Conservation (phyloP, 495 filamentous ascomycete genomes). For the Daldinia loculata region DNA sequence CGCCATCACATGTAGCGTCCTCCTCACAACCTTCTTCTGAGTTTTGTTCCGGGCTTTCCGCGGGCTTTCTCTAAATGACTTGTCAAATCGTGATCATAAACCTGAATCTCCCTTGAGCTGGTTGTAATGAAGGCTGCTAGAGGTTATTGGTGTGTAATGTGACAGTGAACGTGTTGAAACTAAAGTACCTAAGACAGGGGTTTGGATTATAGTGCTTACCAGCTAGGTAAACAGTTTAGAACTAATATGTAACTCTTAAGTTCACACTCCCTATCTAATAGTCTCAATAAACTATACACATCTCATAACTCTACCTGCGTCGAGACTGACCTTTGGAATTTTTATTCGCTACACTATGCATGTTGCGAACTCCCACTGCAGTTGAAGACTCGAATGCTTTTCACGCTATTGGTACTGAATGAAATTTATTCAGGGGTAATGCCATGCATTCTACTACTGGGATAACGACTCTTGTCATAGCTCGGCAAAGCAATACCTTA, state of each 20-base stretch:
- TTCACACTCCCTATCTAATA: background rate
- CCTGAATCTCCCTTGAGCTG: background rate
- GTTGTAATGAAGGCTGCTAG: background rate
- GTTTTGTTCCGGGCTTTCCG: background rate
- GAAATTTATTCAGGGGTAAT: background rate
- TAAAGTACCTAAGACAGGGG: background rate
- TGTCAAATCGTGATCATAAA: background rate
- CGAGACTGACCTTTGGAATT: no score
- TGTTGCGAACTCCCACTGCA: no score
- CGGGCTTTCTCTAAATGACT: background rate
- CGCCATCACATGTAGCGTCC: constrained; percentile 4
- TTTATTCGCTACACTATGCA: no score
- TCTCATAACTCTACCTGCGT: background rate
- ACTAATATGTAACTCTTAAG: no score
- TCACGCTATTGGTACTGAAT: background rate
- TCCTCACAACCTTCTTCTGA: background rate
- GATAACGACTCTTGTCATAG: background rate
- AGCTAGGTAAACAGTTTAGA: no score
- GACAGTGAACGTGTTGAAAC: background rate
- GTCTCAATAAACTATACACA: background rate
- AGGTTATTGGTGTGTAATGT: background rate
- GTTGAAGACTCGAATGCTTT: no score
- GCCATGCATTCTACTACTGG: background rate
- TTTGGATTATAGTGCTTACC: background rate
- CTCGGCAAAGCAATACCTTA: background rate